Evolutionary conservation across 163 green algal species (phyloP), one percentile per base, ranked within the genome.

Genomic region (Prototheca stagnorum): DNA sequence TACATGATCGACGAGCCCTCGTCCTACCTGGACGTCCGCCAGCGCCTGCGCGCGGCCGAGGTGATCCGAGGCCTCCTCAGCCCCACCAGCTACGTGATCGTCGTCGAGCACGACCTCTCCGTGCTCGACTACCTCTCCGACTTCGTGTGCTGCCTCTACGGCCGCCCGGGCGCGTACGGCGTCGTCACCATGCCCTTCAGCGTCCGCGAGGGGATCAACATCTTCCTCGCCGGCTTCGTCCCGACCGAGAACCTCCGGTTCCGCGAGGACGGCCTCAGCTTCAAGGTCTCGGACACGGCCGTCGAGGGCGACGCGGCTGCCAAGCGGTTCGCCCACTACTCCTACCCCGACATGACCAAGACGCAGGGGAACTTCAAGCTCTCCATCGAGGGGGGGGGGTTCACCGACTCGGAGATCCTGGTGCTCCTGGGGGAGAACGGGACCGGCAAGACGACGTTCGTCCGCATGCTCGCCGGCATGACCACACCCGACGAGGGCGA

Each of bases 1-100:
- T 98, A 97, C 75, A 98, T 98, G 88, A 82, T 95, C 49, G 89
- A 98, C 60, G 89, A 98, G 76, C 88, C 89, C 16, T 93, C 78
- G 20, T 92, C 75, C 27, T 98, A 96, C 64, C 72, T 98, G 42
- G 89, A 98, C 60, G 88, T 98, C 27, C 78, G 86, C 58, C 89
- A 98, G 71, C 63, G 89, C 5, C 71, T 98, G 24, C 92, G 96
- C 52, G 89, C 82, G 35, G 82, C 79, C 21, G 71, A 88, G 74
- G 80, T 85, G 37, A 25, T 64, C 57, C 66, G 82, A 16, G 63
- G 67, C 12, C 60, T 93, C 41, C 63, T 93, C 36, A 57, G 56
- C 21, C n/a, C 51, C 26, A 67, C 70, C 54, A 92, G 78, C 42
- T 98, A 87, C 54, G 83, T 98, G 12, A 93, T 98, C 28, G 85